A percentile compares a stretch with the other conserved stretches of the same genome.
Evolutionary conservation across 192 early-diverging fungal genomes (phyloP).

Genomic region (Linnemannia elongata): DNA sequence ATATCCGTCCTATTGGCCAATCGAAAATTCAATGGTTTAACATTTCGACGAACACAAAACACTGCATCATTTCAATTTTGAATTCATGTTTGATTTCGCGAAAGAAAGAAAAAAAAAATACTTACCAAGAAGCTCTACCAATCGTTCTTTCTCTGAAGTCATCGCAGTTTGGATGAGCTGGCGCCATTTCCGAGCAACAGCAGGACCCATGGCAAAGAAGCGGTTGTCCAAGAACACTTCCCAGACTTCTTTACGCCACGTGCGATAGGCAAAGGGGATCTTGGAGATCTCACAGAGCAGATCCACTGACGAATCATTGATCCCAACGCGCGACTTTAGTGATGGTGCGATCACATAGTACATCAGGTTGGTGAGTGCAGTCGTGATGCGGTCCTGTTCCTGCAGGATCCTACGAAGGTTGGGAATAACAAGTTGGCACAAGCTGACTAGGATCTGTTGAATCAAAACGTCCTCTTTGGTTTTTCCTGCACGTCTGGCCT

Average conservation of each 20-base stretch:
- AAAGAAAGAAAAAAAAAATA: not conserved
- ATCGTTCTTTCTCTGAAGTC: slow-evolving; percentile 81
- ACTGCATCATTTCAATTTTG: not conserved
- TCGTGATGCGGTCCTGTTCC: slow-evolving; percentile 81
- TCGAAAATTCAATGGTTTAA: not conserved
- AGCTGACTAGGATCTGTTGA: slow-evolving; percentile 65
- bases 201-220: slow-evolving; percentile 77
- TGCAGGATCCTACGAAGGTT: slow-evolving; percentile 74
- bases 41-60: not conserved
- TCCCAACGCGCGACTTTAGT: slow-evolving; percentile 65
- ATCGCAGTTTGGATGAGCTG: slow-evolving; percentile 78
- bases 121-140: slow-evolving; percentile 78
- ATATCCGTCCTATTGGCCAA: slow-evolving; percentile 67
- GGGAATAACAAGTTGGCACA: slow-evolving; percentile 73
- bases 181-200: slow-evolving; percentile 73
- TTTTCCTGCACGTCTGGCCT: slow-evolving; percentile 60
- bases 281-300: slow-evolving; percentile 72
- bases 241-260: slow-evolving; percentile 84
- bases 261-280: slow-evolving; percentile 71
- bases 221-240: slow-evolving; percentile 79
- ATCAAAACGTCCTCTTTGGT: slow-evolving; percentile 76
- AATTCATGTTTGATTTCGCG: not conserved
- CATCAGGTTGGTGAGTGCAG: slow-evolving; percentile 77
- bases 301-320: slow-evolving; percentile 66
- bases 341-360: slow-evolving; percentile 85